phyloP scores from a whole-genome alignment of 306 rosid genomes.

The Gleditsia sinensis region DNA sequence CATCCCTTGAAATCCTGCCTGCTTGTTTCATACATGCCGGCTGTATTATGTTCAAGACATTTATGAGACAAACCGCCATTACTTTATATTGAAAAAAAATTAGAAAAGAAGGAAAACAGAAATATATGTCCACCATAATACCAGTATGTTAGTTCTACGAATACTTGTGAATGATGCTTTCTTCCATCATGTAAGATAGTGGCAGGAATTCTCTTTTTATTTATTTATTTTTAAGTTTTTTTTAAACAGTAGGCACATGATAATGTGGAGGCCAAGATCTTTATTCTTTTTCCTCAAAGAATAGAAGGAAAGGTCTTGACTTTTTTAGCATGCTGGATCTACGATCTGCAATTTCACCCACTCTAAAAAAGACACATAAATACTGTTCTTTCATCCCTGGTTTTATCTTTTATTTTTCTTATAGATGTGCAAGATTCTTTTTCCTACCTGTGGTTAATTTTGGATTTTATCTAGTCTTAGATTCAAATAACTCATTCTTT shows the following conservation, averaged over 20 bases:
- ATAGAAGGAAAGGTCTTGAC: constrained; percentile 32
- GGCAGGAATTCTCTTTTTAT: constrained; percentile 47
- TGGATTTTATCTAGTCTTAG: constrained; percentile 30
- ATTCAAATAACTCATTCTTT: constrained; percentile 43
- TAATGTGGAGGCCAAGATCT: constrained; percentile 55
- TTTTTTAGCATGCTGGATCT: constrained; percentile 68
- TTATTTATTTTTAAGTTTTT: not conserved
- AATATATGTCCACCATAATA: constrained; percentile 19
- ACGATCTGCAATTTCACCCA: constrained; percentile 46
- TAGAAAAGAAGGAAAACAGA: constrained; percentile 33
- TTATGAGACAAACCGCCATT: constrained; percentile 35
- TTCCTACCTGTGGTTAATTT: not conserved
- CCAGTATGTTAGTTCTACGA: constrained; percentile 35
- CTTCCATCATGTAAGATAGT: constrained; percentile 44
- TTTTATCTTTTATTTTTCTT: constrained; percentile 26
- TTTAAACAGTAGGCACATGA: constrained; percentile 55
- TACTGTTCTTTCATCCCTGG: not conserved
- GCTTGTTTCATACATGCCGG: constrained; percentile 1
- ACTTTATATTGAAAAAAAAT: constrained; percentile 32
- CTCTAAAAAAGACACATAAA: constrained; percentile 25
- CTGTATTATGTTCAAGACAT: constrained; percentile 30
- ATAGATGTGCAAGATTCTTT: constrained; percentile 27
- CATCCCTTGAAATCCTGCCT: constrained; percentile 29
- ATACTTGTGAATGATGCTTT: constrained; percentile 61
- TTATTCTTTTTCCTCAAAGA: constrained; percentile 34